phyloP scores from a whole-genome alignment of 228 moss, liverwort and hornwort species.

The Sphagnum fallax region DNA sequence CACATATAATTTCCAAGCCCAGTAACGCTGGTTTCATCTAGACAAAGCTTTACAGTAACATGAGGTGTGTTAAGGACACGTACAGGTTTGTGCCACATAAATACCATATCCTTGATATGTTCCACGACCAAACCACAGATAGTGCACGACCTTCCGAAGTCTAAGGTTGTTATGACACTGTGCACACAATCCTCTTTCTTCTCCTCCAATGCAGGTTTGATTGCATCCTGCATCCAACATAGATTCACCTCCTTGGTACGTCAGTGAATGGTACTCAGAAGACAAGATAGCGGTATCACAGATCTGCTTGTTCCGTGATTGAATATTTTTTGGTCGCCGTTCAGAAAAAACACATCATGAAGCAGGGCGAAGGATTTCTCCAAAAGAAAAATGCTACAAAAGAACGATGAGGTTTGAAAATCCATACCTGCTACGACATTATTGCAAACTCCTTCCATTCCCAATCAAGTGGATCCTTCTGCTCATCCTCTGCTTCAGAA shows the following conservation, averaged over 20 bases:
- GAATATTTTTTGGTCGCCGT: background rate
- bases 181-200: constrained; percentile 15
- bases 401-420: background rate
- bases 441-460: constrained; percentile 30
- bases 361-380: background rate
- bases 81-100: constrained; percentile 31
- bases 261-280: background rate
- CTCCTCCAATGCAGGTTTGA: constrained; percentile 1
- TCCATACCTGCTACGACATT: constrained; percentile 32
- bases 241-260: background rate
- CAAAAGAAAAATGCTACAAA: background rate
- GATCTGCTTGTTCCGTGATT: background rate
- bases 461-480: constrained; percentile 34
- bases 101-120: constrained; percentile 44
- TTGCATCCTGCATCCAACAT: constrained; percentile 1
- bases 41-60: background rate
- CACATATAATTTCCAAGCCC: too few species aligned
- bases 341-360: background rate
- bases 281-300: background rate
- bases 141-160: constrained; percentile 38
- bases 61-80: constrained; percentile 1
- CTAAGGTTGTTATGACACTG: constrained; percentile 19
- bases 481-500: constrained; percentile 24
- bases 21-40: too few species aligned
- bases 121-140: constrained; percentile 43